Base-by-base conservation (phyloP, 768 basidiomycete species). In the Tulasnella sp. region DNA sequence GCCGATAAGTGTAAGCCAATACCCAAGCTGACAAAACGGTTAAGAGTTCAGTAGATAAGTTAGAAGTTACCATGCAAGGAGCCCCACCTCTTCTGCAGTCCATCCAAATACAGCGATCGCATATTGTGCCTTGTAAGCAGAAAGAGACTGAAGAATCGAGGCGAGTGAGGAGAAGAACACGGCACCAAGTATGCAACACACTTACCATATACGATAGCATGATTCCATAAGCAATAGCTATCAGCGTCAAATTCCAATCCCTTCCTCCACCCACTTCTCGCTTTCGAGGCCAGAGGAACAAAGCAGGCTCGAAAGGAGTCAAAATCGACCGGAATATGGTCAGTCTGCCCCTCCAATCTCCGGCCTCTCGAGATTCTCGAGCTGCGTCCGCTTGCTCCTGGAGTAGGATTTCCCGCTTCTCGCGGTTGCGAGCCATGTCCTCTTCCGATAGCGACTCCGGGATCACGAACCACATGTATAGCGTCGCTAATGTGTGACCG, bases 381-480 rank as follows among this genome's bases (percentile, higher is more conserved):
- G 67, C 11, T 19, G 62, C 41, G 1, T 75, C 66, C 62, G 62
- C 26, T 63, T 35, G 68, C 36, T 73, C 41, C 35, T 67, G 62
- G 17, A 37, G 59, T 1, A 42, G 26, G 29, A 59, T 40, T 12
- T 44, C 29, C 26, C 63, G 69, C 40, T 72, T 86, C 80, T 69
- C 80, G 80, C 5, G 71, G 74, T 47, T 78, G 79, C 2, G 84
- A 81, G 17, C 77, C 75, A 72, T 79, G 5, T 79, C 85, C 84
- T 87, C 80, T 40, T 79, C 77, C 11, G 89, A 85, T 1, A 94
- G 83, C 0, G 92, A 92, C 79, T 97, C 94, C 0, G 94, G 94
- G 64, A 95, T 77, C 74, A 92, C 34, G 72, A 89, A 79, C 79
- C 86, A 84, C 34, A 87, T 77, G 63, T 88, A 75, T 47, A 83